Conservation (phyloP, 2,329 filamentous ascomycete species). For the Sporothrix pallida region DNA sequence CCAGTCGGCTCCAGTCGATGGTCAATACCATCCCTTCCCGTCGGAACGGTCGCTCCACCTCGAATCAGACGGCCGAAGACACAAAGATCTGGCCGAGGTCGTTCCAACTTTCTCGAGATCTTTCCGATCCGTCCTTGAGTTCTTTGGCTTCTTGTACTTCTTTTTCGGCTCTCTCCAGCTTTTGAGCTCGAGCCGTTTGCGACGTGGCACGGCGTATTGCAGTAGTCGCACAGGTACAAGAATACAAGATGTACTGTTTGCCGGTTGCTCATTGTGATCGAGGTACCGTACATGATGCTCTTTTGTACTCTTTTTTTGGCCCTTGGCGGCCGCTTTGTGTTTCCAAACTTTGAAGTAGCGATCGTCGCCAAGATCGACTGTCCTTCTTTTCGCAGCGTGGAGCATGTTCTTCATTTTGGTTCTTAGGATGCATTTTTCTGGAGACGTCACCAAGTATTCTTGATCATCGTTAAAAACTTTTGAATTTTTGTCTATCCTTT, state of each 20-base stretch:
- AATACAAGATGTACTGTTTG: not conserved
- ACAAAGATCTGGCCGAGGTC: not conserved
- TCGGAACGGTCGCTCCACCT: not conserved
- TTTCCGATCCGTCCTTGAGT: not conserved
- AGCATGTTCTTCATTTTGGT: no score
- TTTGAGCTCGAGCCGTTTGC: not conserved
- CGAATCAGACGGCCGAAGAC: slow-evolving; percentile 5
- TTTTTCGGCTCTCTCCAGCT: not conserved
- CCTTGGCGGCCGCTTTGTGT: no score
- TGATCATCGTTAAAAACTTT: no score
- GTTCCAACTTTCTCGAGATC: no score
- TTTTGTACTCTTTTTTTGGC: no score
- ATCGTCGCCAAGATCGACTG: no score
- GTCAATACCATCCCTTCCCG: not conserved
- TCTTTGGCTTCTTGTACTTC: not conserved
- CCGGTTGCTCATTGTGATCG: not conserved
- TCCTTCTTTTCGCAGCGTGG: no score
- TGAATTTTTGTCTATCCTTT: no score
- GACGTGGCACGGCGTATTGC: not conserved
- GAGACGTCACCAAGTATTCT: no score
- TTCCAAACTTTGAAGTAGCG: no score
- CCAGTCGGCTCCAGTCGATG: not conserved
- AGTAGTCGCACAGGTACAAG: no score
- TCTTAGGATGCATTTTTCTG: no score
- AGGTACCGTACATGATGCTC: not conserved